These are phyloP conservation scores for Coemansia sp. DNA, from an alignment of 192 early-diverging fungal species.

Conservation along the genomic window DNA sequence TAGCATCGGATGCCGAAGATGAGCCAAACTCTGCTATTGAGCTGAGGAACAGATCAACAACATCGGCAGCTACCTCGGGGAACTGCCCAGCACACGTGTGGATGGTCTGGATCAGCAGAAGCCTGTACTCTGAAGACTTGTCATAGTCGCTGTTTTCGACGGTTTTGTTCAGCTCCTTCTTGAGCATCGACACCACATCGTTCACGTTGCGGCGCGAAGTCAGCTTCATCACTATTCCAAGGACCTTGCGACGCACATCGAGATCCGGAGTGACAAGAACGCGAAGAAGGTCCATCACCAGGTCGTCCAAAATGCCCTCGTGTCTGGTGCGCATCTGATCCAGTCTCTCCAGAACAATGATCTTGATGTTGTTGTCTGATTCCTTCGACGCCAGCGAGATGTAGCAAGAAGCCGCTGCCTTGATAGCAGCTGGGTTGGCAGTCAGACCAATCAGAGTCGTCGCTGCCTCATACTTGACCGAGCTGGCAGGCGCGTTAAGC, in stretches of 20 bases:
- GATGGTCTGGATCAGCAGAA: constrained; percentile 94
- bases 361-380: constrained; percentile 97
- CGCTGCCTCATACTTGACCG: constrained; percentile 98
- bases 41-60: constrained; percentile 91
- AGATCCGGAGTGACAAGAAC: constrained; percentile 91
- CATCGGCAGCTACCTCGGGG: constrained; percentile 93
- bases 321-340: constrained; percentile 85
- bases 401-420: constrained; percentile 88
- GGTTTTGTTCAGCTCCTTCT: constrained; percentile 95
- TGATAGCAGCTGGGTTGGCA: constrained; percentile 84
- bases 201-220: constrained; percentile 87
- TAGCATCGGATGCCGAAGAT: constrained; percentile 81
- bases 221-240: constrained; percentile 90
- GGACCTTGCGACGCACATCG: constrained; percentile 86
- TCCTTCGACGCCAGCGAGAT: constrained; percentile 90
- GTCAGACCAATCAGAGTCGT: constrained; percentile 87
- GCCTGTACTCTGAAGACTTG: constrained; percentile 88
- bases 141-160: constrained; percentile 78
- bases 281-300: constrained; percentile 96
- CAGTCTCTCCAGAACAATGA: constrained; percentile 91
- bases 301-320: constrained; percentile 83
- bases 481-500: constrained; percentile 74
- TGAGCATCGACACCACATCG: constrained; percentile 88
- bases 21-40: constrained; percentile 90
- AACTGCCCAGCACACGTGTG: constrained; percentile 95